Percentiles rank a stretch among this genome's conserved stretches.
These are phyloP conservation scores for Knufia fluminis DNA, from an alignment of 2,329 filamentous ascomycete genomes.

Conservation along the genomic window DNA sequence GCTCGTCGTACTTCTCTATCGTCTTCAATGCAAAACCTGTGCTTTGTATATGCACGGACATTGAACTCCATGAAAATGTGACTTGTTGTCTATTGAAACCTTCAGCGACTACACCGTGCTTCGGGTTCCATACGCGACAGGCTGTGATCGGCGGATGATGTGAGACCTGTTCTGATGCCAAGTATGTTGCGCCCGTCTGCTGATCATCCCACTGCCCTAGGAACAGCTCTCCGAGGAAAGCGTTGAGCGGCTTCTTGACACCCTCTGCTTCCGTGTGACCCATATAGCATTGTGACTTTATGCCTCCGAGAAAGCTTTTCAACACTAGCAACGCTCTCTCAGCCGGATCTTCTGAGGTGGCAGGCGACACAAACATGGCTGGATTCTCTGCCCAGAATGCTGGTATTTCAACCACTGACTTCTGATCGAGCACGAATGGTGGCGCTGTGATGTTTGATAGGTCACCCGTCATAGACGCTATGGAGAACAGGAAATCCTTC, in stretches of 20 bases:
- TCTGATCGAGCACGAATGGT: conserved; percentile 71
- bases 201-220: conserved; percentile 18
- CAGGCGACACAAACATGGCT: conserved; percentile 68
- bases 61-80: conserved; percentile 56
- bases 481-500: conserved; percentile 42
- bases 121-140: conserved; percentile 22
- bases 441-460: conserved; percentile 71
- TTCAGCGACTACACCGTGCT: conserved; percentile 15
- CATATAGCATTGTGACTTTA: conserved; percentile 64
- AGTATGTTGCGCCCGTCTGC: conserved; percentile 21
- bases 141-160: conserved; percentile 23
- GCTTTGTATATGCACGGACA: conserved; percentile 16
- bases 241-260: conserved; percentile 23
- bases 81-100: conserved; percentile 22
- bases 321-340: conserved; percentile 81
- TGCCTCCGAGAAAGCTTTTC: conserved; percentile 89
- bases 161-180: conserved; percentile 24
- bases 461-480: conserved; percentile 74
- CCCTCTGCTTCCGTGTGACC: conserved; percentile 21
- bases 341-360: conserved; percentile 65
- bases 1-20: conserved; percentile 15
- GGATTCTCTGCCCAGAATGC: conserved; percentile 78
- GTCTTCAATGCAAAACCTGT: conserved; percentile 19
- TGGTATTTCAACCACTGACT: conserved; percentile 70
- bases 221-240: conserved; percentile 21